phyloP scores from a whole-genome alignment of 441 rosid species.

The Macaranga tanarius region DNA sequence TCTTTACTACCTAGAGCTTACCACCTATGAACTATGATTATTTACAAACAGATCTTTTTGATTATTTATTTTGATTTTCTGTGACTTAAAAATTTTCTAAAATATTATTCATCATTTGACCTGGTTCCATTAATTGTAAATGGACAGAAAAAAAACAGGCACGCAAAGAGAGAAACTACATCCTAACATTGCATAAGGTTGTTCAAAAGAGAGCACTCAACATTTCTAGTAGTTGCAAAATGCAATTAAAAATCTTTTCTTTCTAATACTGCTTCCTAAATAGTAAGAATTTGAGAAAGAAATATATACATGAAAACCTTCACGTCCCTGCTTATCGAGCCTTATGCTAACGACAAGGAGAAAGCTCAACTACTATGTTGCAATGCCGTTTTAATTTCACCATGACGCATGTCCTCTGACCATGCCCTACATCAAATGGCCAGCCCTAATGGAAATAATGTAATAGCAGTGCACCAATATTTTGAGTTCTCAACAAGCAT shows the following conservation, averaged over 20 bases:
- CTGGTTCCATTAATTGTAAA: no score
- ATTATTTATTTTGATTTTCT: no score
- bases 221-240: no score
- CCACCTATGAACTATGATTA: conserved; percentile 22
- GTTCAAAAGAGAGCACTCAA: background rate
- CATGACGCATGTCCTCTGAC: background rate
- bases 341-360: background rate
- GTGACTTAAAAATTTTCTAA: background rate
- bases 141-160: background rate
- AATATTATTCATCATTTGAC: background rate
- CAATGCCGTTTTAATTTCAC: background rate
- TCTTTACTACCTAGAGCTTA: conserved; percentile 23
- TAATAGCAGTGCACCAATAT: no score
- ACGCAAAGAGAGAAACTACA: background rate
- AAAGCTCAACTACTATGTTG: background rate
- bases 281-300: background rate
- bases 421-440: conserved; percentile 5
- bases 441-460: background rate
- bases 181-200: background rate
- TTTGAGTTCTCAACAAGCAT: background rate
- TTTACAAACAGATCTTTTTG: no score
- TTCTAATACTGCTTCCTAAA: no score
- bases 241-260: no score
- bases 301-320: background rate
- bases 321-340: background rate